Evolutionary conservation across 2,329 filamentous ascomycete genomes (phyloP).

Genomic region (Botrytis pseudocinerea): DNA sequence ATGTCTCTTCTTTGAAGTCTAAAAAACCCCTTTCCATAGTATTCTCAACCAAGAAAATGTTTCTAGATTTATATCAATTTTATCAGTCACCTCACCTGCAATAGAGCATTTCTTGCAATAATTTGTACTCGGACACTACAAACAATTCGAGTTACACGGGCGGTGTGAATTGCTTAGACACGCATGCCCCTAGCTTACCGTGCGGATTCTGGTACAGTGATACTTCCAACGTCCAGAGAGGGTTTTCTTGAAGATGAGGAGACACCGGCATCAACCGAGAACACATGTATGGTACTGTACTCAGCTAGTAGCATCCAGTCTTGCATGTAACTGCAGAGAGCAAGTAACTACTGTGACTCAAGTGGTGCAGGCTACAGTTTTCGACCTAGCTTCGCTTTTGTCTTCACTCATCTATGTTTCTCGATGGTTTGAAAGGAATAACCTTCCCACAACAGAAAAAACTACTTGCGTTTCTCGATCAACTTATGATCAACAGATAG

Average conservation of each 20-base stretch:
- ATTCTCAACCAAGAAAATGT: background rate
- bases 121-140: too few species aligned
- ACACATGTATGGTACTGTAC: background rate
- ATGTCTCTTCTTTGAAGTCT: background rate
- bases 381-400: background rate
- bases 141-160: background rate
- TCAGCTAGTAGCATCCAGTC: background rate
- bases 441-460: background rate
- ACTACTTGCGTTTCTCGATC: background rate
- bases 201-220: background rate
- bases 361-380: background rate
- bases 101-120: background rate
- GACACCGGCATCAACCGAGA: background rate
- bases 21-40: background rate
- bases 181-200: background rate
- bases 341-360: background rate
- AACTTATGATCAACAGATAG: background rate
- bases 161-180: background rate
- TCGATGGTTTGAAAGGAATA: background rate
- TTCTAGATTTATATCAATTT: background rate
- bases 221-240: background rate
- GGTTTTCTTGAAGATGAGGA: background rate
- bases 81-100: background rate
- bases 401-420: background rate
- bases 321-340: background rate